Conservation (phyloP, 2,329 filamentous ascomycete genomes). For the Pezicula rhizophila region DNA sequence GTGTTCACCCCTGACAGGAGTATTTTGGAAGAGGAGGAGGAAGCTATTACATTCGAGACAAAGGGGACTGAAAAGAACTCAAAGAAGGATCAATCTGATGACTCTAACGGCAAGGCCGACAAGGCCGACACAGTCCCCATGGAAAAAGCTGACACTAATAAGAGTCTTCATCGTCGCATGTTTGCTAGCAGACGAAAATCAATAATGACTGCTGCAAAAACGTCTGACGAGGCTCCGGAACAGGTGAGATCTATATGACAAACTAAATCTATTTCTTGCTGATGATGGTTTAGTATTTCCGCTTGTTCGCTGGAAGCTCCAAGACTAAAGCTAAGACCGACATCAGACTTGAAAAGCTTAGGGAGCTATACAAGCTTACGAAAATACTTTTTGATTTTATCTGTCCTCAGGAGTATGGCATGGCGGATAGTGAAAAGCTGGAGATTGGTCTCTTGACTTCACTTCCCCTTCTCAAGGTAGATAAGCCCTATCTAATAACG, state of each 20-base stretch:
- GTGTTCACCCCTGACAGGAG: slow-evolving; percentile 82
- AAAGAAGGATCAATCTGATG: slow-evolving; percentile 17
- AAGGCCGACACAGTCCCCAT: slow-evolving; percentile 15
- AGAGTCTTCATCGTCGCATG: slow-evolving; percentile 37
- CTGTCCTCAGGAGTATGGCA: slow-evolving; percentile 96
- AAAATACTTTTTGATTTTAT: slow-evolving; percentile 98
- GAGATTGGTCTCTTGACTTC: slow-evolving; percentile 95
- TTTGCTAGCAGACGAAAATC: slow-evolving; percentile 49
- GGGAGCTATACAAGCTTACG: slow-evolving; percentile 86
- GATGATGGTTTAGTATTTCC: slow-evolving; percentile 63
- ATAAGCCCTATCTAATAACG: not conserved
- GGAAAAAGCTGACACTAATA: slow-evolving; percentile 21
- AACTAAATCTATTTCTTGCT: slow-evolving; percentile 14
- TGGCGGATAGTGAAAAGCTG: slow-evolving; percentile 92
- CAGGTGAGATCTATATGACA: slow-evolving; percentile 22
- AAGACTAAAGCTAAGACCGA: slow-evolving; percentile 76
- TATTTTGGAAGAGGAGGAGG: slow-evolving; percentile 66
- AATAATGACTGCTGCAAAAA: slow-evolving; percentile 48
- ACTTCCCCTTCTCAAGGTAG: slow-evolving; percentile 68
- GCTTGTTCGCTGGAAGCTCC: slow-evolving; percentile 73
- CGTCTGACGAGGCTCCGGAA: slow-evolving; percentile 45
- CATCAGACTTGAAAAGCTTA: slow-evolving; percentile 76
- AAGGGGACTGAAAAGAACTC: slow-evolving; percentile 17
- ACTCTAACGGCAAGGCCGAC: slow-evolving; percentile 13
- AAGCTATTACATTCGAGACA: slow-evolving; percentile 29